phyloP scores from a whole-genome alignment of 1,139 yeast species.

The Blastobotrys raffinosifermentans region DNA sequence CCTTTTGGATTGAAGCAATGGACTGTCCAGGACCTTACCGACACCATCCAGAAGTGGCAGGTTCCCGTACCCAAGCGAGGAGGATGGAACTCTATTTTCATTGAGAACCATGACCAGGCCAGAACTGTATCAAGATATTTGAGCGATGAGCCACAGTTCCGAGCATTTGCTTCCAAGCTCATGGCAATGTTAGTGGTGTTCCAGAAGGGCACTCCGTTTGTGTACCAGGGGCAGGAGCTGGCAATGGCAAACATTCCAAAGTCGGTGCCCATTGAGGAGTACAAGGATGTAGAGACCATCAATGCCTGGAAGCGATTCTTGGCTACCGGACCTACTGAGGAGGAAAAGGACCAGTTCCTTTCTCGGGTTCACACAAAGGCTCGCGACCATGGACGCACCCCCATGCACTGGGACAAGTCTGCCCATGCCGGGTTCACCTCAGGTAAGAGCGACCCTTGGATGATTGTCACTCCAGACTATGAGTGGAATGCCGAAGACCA shows the following conservation, averaged over 20 bases:
- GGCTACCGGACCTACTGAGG: slow-evolving; percentile 33
- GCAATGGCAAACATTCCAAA: slow-evolving; percentile 48
- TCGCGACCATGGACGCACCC: slow-evolving; percentile 53
- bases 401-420: slow-evolving; percentile 50
- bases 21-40: slow-evolving; percentile 40
- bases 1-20: slow-evolving; percentile 37
- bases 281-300: slow-evolving; percentile 27
- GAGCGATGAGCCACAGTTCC: slow-evolving; percentile 39
- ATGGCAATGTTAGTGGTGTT: slow-evolving; percentile 43
- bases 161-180: slow-evolving; percentile 41
- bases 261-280: slow-evolving; percentile 36
- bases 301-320: slow-evolving; percentile 37
- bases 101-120: slow-evolving; percentile 56
- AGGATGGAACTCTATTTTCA: slow-evolving; percentile 52
- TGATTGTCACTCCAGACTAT: slow-evolving; percentile 47
- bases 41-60: slow-evolving; percentile 35
- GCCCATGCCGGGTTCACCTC: slow-evolving; percentile 46
- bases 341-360: slow-evolving; percentile 32
- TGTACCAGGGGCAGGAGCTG: slow-evolving; percentile 58
- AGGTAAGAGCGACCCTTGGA: slow-evolving; percentile 47
- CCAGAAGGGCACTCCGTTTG: slow-evolving; percentile 47
- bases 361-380: slow-evolving; percentile 19
- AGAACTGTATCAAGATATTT: slow-evolving; percentile 45
- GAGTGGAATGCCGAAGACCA: slow-evolving; percentile 47
- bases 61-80: slow-evolving; percentile 44